A percentile compares a stretch with the other conserved stretches of the same genome.
These are phyloP conservation scores for Skeletonema costatum DNA, from an alignment of 108 stramenopile species.

Conservation along the genomic window DNA sequence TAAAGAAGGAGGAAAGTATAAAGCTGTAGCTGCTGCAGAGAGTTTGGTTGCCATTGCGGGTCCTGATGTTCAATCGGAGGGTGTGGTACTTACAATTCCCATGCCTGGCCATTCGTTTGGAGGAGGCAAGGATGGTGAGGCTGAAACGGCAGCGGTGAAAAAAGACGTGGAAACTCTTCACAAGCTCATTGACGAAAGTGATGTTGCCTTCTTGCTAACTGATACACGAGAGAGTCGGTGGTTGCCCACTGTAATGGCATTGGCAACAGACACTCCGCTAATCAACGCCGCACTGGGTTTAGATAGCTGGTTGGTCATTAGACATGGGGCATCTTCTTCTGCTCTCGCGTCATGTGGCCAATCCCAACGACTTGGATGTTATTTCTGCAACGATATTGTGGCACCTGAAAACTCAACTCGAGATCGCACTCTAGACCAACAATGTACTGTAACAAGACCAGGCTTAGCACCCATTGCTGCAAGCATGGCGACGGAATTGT, in stretches of 20 bases:
- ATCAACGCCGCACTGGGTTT: slow-evolving; percentile 97
- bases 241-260: slow-evolving; percentile 97
- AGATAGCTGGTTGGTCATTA: slow-evolving; percentile 97
- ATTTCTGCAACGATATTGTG: slow-evolving; percentile 99
- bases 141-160: slow-evolving; percentile 58
- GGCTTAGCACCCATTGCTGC: slow-evolving; percentile 97
- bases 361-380: slow-evolving; percentile 88
- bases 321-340: slow-evolving; percentile 78
- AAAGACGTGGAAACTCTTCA: slow-evolving; percentile 74
- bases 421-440: slow-evolving; percentile 96
- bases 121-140: slow-evolving; percentile 44
- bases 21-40: slow-evolving; percentile 94
- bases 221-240: slow-evolving; percentile 98
- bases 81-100: slow-evolving; percentile 89
- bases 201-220: slow-evolving; percentile 95
- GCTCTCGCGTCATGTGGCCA: slow-evolving; percentile 11
- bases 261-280: slow-evolving; percentile 82
- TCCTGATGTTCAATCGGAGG: slow-evolving; percentile 82
- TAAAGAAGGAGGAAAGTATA: slow-evolving; percentile 75
- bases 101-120: slow-evolving; percentile 97
- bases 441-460: slow-evolving; percentile 98
- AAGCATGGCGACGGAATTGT: slow-evolving; percentile 93
- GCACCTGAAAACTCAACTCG: slow-evolving; percentile 95
- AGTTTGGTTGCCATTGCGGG: slow-evolving; percentile 79
- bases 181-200: slow-evolving; percentile 71